Evolutionary conservation across 2,329 filamentous ascomycete species (phyloP).

Genomic region (Nigrospora oryzae): DNA sequence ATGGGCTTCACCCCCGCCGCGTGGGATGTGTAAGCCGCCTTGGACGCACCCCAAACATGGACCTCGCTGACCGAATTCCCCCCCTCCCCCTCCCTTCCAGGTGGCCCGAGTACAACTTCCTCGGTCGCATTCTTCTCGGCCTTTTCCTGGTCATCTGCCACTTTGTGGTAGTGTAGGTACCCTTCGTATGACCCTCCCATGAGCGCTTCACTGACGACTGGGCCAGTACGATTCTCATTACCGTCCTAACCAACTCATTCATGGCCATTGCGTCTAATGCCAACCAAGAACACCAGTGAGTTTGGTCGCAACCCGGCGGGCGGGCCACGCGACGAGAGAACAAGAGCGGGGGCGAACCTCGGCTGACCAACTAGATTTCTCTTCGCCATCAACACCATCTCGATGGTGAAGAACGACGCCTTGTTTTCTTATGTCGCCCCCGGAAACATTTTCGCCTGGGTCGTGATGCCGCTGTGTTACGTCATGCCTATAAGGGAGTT

Average conservation of each 20-base stretch:
- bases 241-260: conserved; percentile 93
- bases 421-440: conserved; percentile 91
- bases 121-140: conserved; percentile 69
- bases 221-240: conserved; percentile 74
- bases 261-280: conserved; percentile 92
- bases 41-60: neutral
- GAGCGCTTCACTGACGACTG: conserved; percentile 9
- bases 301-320: neutral
- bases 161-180: conserved; percentile 68
- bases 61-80: conserved; percentile 1
- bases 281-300: conserved; percentile 74
- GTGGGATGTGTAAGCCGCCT: conserved; percentile 65
- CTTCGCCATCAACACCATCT: conserved; percentile 94
- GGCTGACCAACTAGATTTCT: conserved; percentile 50
- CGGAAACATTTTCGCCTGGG: conserved; percentile 84
- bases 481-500: conserved; percentile 73
- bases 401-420: conserved; percentile 97
- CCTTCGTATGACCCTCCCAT: neutral
- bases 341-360: too few species aligned
- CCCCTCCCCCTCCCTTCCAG: conserved; percentile 25
- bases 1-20: conserved; percentile 96
- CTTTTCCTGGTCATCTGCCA: conserved; percentile 91
- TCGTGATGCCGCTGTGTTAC: conserved; percentile 75
- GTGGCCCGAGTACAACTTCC: conserved; percentile 65
- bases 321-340: neutral